Evolutionary conservation across 768 basidiomycete species (phyloP).

Genomic region (Tylopilus plumbeoviolaceoides): DNA sequence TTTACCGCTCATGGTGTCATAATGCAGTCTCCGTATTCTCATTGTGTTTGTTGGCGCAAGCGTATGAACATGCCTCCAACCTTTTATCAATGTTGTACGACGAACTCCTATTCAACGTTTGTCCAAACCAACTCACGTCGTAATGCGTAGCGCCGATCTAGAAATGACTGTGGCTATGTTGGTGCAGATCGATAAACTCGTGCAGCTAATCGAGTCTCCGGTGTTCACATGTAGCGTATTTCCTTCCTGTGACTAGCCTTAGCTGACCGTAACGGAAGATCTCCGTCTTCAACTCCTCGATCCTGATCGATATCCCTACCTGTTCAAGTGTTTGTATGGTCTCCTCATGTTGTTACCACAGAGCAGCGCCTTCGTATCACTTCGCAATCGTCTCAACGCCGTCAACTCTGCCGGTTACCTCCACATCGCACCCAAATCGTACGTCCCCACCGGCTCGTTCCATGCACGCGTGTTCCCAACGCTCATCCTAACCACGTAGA

Average conservation of each 20-base stretch:
- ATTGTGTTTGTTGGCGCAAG: constrained; percentile 92
- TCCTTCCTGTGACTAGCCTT: not conserved
- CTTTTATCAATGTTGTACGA: constrained; percentile 90
- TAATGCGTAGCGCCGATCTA: constrained; percentile 71
- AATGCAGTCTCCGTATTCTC: constrained; percentile 97
- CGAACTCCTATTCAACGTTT: not conserved
- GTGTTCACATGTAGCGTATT: constrained; percentile 86
- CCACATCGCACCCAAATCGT: constrained; percentile 87
- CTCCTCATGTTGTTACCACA: constrained; percentile 96
- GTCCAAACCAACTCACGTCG: not conserved
- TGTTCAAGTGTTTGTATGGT: constrained; percentile 97
- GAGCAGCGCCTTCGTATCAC: constrained; percentile 91
- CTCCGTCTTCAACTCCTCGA: constrained; percentile 91
- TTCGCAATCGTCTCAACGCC: constrained; percentile 90
- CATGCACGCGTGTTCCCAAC: no score
- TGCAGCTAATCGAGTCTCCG: constrained; percentile 96
- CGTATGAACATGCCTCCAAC: constrained; percentile 98
- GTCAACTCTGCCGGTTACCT: constrained; percentile 94
- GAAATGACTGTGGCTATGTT: constrained; percentile 94
- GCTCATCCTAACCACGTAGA: constrained; percentile 29
- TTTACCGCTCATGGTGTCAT: constrained; percentile 98
- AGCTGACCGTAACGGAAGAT: constrained; percentile 38
- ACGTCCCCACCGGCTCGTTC: constrained; percentile 23
- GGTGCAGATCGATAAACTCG: constrained; percentile 96
- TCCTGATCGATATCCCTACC: constrained; percentile 92